Evolutionary conservation across 129 eudicot genomes (phyloP).

Genomic region (Sambucus nigra): DNA sequence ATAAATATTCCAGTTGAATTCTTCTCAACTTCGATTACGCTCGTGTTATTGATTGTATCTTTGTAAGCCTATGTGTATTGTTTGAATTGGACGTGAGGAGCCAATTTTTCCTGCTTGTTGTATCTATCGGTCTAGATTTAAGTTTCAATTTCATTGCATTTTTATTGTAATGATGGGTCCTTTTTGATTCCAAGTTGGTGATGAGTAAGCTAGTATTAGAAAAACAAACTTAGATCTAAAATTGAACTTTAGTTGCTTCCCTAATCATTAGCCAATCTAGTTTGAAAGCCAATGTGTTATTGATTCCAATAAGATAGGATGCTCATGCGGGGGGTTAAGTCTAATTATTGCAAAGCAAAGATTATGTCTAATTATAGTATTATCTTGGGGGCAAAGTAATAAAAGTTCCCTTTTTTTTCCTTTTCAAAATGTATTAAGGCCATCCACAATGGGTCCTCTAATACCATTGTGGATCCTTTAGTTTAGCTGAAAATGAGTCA

Average conservation of each 20-base stretch:
- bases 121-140: too few species aligned
- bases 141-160: neutral
- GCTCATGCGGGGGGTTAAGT: too few species aligned
- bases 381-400: too few species aligned
- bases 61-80: neutral
- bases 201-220: neutral
- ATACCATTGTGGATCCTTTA: too few species aligned
- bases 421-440: too few species aligned
- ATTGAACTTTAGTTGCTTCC: neutral
- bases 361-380: too few species aligned
- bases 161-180: neutral
- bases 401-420: too few species aligned
- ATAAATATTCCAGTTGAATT: neutral
- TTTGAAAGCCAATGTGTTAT: too few species aligned
- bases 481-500: too few species aligned
- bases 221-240: conserved; percentile 7
- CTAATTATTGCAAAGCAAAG: too few species aligned
- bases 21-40: neutral
- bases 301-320: too few species aligned
- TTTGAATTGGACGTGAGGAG: neutral
- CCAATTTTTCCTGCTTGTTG: neutral
- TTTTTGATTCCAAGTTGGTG: neutral
- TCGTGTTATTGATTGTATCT: neutral
- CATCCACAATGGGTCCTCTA: too few species aligned
- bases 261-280: neutral